phyloP scores from a whole-genome alignment of 805 yeast species.

The Metschnikowia aberdeeniae region DNA sequence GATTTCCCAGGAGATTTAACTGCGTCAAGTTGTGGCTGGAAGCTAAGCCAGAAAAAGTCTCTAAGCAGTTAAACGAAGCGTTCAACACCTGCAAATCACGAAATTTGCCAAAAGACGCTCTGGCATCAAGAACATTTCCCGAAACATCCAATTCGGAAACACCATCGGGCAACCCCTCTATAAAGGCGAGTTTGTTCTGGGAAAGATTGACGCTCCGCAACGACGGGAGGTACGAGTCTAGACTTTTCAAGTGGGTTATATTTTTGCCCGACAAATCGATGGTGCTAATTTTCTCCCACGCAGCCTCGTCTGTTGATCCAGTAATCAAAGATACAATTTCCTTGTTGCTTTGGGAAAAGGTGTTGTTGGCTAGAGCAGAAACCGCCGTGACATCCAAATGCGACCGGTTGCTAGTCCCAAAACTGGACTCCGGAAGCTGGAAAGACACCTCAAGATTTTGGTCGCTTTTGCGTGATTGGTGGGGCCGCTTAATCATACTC shows the following conservation, averaged over 20 bases:
- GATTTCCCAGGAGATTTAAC: conserved; percentile 37
- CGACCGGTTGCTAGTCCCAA: not conserved
- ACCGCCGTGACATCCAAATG: conserved; percentile 36
- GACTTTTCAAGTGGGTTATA: conserved; percentile 41
- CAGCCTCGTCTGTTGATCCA: conserved; percentile 28
- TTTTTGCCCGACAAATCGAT: conserved; percentile 32
- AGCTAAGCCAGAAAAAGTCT: conserved; percentile 32
- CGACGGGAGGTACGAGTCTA: conserved; percentile 43
- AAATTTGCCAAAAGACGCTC: conserved; percentile 40
- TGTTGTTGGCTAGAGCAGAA: conserved; percentile 40
- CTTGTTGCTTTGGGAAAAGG: conserved; percentile 46
- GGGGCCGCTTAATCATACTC: conserved; percentile 9
- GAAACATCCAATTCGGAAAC: conserved; percentile 38
- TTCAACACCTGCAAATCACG: conserved; percentile 41
- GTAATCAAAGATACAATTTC: conserved; percentile 45
- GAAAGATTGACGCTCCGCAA: conserved; percentile 38
- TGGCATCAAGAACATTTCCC: conserved; percentile 35
- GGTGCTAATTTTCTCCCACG: conserved; percentile 41
- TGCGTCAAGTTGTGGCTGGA: conserved; percentile 40
- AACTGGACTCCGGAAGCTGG: conserved; percentile 29
- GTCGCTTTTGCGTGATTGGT: not conserved
- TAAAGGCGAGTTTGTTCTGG: conserved; percentile 37
- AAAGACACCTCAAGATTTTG: conserved; percentile 37
- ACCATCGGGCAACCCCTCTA: conserved; percentile 43
- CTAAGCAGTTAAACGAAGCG: conserved; percentile 35